Evolutionary conservation across 2,329 filamentous ascomycete genomes (phyloP).

Genomic region (Fusarium tjaetaba): DNA sequence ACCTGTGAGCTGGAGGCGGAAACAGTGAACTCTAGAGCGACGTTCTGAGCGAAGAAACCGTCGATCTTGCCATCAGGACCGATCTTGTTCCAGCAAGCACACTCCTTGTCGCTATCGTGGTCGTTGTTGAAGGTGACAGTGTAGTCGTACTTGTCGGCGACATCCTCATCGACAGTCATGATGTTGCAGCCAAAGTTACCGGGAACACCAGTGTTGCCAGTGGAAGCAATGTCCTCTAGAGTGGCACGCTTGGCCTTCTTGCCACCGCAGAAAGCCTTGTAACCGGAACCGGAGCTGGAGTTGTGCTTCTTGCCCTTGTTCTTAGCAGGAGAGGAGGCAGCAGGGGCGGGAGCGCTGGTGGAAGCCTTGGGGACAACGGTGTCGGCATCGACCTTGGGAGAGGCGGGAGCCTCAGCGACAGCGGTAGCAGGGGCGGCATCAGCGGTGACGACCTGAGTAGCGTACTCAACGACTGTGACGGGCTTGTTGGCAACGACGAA

Average conservation of each 20-base stretch:
- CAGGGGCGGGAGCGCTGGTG: background rate
- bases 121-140: slow-evolving; percentile 54
- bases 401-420: background rate
- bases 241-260: slow-evolving; percentile 58
- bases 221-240: slow-evolving; percentile 56
- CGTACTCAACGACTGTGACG: slow-evolving; percentile 38
- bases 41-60: slow-evolving; percentile 59
- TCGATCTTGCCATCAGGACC: slow-evolving; percentile 55
- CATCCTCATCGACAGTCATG: slow-evolving; percentile 52
- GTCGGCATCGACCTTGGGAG: background rate
- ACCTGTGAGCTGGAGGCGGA: slow-evolving; percentile 49
- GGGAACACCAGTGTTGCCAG: slow-evolving; percentile 57
- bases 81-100: slow-evolving; percentile 64
- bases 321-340: background rate
- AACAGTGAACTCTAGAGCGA: slow-evolving; percentile 55
- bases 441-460: slow-evolving; percentile 28
- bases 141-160: slow-evolving; percentile 57
- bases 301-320: slow-evolving; percentile 18
- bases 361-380: slow-evolving; percentile 8
- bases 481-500: slow-evolving; percentile 51
- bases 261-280: slow-evolving; percentile 51
- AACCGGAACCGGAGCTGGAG: slow-evolving; percentile 34
- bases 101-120: slow-evolving; percentile 48
- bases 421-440: background rate
- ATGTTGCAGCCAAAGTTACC: slow-evolving; percentile 63